Evolutionary conservation across 2,329 filamentous ascomycete genomes (phyloP), one percentile per base, ranked within the genome.

Genomic region (Paradendryphiella salina): DNA sequence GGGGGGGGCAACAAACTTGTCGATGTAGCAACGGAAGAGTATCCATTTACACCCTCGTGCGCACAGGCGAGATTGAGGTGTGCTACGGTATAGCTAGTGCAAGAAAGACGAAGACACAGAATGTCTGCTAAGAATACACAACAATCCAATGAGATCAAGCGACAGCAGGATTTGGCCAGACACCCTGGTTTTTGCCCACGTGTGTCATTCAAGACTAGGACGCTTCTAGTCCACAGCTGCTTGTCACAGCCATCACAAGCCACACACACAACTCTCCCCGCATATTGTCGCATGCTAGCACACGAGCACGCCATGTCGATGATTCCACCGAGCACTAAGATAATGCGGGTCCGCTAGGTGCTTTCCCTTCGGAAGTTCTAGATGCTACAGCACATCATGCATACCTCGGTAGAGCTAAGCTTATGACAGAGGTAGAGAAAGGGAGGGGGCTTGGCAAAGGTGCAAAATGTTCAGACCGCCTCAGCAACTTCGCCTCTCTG

Each of bases 171-270:
- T n/a, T 17, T 46, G 17, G 43, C 31, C 23, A 18, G 14, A 46
- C 17, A 29, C 8, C 23, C 10, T 26, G 3, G 23, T 10, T 26
- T 26, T 26, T 9, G 23, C 23, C 23, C 23, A 10, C 23, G 6
- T 6, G 6, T 26, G 23, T 10, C 8, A 26, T 26, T 10, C 23
- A 26, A 10, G 23, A 26, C 23, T 26, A 26, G 8, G 23, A 10
- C 21, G 21, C 21, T 23, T 23, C 21, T 23, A 45, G 26, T 45
- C 17, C 17, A 31, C 11, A 11, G 18, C 15, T 20, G 6, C 28
- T 33, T 17, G 32, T 33, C 28, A 31, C 39, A 42, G 39, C 29
- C 39, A 42, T 29, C 39, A 42, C 39, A 42, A 42, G 39, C 39
- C 31, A 33, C 31, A 15, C 31, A 15, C 13, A 9, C 31, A 33